Evolutionary conservation across 192 early-diverging fungal species (phyloP).

Genomic region (Coemansia sp.): DNA sequence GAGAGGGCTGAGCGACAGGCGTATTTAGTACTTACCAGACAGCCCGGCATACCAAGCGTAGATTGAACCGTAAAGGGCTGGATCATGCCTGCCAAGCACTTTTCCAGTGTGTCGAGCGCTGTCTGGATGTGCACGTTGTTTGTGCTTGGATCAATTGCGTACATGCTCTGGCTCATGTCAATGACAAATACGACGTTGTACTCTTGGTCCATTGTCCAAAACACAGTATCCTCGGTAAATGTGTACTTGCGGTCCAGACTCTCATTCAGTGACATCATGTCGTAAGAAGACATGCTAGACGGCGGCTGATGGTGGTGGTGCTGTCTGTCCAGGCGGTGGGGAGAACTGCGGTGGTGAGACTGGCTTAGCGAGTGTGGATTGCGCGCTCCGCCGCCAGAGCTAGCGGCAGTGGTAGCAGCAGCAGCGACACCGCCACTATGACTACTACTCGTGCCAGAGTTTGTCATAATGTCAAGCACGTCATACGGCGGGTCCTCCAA

Average conservation of each 20-base stretch:
- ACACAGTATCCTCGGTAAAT: constrained; percentile 54
- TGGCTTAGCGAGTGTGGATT: constrained; percentile 14
- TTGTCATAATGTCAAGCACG: constrained; percentile 35
- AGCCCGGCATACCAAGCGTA: constrained; percentile 35
- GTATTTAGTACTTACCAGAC: constrained; percentile 28
- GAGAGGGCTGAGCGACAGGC: not conserved
- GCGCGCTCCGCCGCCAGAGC: constrained; percentile 12
- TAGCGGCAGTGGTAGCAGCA: not conserved
- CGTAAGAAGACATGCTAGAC: constrained; percentile 10
- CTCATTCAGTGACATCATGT: constrained; percentile 28
- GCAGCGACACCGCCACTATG: not conserved
- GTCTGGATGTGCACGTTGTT: constrained; percentile 48
- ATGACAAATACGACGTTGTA: constrained; percentile 58
- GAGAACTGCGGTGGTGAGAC: constrained; percentile 15
- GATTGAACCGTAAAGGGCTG: constrained; percentile 46
- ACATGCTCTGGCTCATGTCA: constrained; percentile 60
- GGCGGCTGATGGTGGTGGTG: constrained; percentile 6
- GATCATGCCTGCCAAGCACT: constrained; percentile 55
- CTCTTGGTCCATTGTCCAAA: constrained; percentile 43
- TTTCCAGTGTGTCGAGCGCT: constrained; percentile 55
- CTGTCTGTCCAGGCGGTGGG: constrained; percentile 23
- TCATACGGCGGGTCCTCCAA: constrained; percentile 38
- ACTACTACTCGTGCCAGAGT: not conserved
- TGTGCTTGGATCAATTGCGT: constrained; percentile 54
- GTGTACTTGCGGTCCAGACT: constrained; percentile 51